These are phyloP conservation scores for Lipomyces yamadae DNA, from an alignment of 805 yeast species.

Conservation along the genomic window DNA sequence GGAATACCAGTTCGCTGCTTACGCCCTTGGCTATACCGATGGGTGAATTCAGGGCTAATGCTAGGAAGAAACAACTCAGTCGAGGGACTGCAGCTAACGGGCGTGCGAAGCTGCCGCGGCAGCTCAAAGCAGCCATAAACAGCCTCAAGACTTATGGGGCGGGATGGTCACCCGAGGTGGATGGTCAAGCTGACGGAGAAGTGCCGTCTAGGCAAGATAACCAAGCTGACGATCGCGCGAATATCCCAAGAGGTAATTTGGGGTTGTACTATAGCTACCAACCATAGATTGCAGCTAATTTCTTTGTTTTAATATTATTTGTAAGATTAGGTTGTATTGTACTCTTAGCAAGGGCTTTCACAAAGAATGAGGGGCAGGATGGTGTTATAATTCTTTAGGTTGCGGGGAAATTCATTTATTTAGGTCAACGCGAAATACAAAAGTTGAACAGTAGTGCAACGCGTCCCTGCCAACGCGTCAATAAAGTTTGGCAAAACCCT, in stretches of 20 bases:
- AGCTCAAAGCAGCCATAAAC: slow-evolving; percentile 4
- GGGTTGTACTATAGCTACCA: slow-evolving; percentile 9
- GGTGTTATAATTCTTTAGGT: background rate
- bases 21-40: slow-evolving; percentile 25
- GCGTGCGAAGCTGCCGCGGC: slow-evolving; percentile 5
- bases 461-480: no score
- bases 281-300: background rate
- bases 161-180: slow-evolving; percentile 24
- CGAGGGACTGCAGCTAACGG: background rate
- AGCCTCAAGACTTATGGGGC: slow-evolving; percentile 16
- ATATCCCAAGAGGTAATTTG: background rate
- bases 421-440: background rate
- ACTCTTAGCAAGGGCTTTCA: background rate
- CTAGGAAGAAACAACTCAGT: slow-evolving; percentile 3
- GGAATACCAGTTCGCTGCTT: background rate
- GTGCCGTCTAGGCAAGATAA: background rate
- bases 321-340: background rate
- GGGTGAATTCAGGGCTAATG: slow-evolving; percentile 5
- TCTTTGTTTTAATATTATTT: background rate
- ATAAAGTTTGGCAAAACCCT: no score
- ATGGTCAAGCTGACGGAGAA: slow-evolving; percentile 6
- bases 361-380: no score
- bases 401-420: background rate
- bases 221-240: background rate
- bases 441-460: no score